Evolutionary conservation across 2,329 filamentous ascomycete genomes (phyloP).

Genomic region (Aspergillus cejpii): DNA sequence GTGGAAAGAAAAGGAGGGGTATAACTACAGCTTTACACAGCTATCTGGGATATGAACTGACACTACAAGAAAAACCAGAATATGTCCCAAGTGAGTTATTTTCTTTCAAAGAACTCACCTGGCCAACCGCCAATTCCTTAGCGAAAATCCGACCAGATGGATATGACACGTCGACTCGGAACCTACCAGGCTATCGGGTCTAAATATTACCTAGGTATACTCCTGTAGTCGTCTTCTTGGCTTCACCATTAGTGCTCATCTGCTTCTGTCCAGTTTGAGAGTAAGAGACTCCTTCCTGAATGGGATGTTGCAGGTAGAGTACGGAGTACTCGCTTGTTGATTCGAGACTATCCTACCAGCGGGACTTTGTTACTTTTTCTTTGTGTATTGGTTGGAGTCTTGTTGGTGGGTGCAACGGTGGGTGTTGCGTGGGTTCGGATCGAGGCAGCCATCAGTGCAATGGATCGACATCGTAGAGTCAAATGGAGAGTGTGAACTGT

Average conservation of each 20-base stretch:
- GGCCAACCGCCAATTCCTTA: background rate
- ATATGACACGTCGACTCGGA: background rate
- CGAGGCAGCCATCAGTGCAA: conserved; percentile 12
- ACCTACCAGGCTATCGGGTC: background rate
- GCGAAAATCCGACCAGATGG: background rate
- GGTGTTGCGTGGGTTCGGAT: conserved; percentile 24
- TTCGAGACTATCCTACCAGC: too few species aligned
- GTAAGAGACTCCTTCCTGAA: background rate
- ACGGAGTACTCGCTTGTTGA: too few species aligned
- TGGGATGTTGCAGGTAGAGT: background rate
- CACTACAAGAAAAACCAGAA: background rate
- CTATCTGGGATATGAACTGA: too few species aligned
- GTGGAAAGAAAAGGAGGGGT: too few species aligned
- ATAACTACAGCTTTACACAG: too few species aligned
- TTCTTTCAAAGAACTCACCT: background rate
- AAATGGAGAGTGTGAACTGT: background rate
- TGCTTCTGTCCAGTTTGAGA: too few species aligned
- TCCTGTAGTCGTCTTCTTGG: too few species aligned
- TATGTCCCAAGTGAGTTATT: background rate
- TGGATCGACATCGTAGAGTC: background rate
- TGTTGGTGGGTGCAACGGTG: conserved; percentile 20
- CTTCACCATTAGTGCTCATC: too few species aligned
- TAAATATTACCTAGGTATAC: too few species aligned
- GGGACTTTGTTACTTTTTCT: too few species aligned
- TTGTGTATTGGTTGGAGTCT: conserved; percentile 21